Evolutionary conservation across 345 rosid genomes (phyloP), one percentile per base, ranked within the genome.

Genomic region (Bretschneidera sinensis): DNA sequence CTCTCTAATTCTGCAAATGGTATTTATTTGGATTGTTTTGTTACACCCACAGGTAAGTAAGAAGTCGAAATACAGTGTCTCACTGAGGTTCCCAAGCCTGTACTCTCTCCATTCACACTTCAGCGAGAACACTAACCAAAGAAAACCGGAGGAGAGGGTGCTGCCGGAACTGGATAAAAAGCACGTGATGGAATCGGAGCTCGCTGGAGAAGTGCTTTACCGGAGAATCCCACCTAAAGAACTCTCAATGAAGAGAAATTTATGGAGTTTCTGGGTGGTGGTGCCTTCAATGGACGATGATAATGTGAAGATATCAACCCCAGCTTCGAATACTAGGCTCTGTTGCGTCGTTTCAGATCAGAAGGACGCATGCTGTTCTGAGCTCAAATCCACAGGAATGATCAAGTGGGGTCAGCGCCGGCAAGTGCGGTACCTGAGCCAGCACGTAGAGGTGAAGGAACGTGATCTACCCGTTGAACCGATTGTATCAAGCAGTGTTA

Each of bases 101-200:
- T 57, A 53, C 62, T 83, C 96, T 35, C 79, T 94, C 43, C 60
- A 71, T 16, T 67, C 71, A 11, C 76, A 84, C 77, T 83, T 90
- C 68, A 70, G 62, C 34, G 71, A 57, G 31, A 65, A 54, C n/a
- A 50, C 13, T 48, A 74, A 48, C 55, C 55, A 62, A 57, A 48
- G 64, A 48, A 78, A 67, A 34, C 34, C 48, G 61, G 79, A 71
- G 35, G 55, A 8, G 18, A 70, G 70, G 76, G 71, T 69, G 72
- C 64, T 86, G 55, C 99, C 99, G 6, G 49, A 81, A 17, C 64
- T 95, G 25, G 99, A 88, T 59, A 89, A 86, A 73, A 84, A 77
- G 66, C 89, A 65, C 50, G 74, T 69, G 51, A 54, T 91, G 69
- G 73, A 71, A 24, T 68, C 79, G 15, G 85, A 80, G 48, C 62